phyloP scores from a whole-genome alignment of 805 yeast species.

The Millerago galiae region DNA sequence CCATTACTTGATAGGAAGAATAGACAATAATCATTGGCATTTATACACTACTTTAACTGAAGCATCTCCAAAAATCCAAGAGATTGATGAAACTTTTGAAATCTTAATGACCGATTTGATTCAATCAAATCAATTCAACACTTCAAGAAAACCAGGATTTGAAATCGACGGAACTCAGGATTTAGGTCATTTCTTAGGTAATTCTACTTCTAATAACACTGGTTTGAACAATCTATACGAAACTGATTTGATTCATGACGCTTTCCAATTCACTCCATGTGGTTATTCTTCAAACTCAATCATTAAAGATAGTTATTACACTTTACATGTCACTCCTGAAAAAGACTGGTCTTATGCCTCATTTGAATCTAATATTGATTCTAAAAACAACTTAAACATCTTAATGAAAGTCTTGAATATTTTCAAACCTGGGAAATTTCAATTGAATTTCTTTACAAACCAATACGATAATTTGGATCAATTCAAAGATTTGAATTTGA shows the following conservation, averaged over 20 bases:
- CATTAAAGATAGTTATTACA: conserved; percentile 60
- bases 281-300: conserved; percentile 90
- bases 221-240: conserved; percentile 58
- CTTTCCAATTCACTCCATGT: conserved; percentile 89
- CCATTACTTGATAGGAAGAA: conserved; percentile 74
- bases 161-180: conserved; percentile 44
- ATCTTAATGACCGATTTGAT: conserved; percentile 83
- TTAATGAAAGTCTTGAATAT: conserved; percentile 52
- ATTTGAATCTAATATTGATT: conserved; percentile 81
- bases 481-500: conserved; percentile 29
- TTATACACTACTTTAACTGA: conserved; percentile 57
- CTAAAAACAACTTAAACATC: conserved; percentile 46
- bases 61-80: conserved; percentile 10
- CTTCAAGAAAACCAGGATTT: conserved; percentile 37
- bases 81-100: conserved; percentile 72
- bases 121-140: conserved; percentile 43
- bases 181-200: conserved; percentile 81
- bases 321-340: conserved; percentile 93
- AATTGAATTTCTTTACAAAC: conserved; percentile 43
- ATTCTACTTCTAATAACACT: conserved; percentile 55
- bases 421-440: conserved; percentile 73
- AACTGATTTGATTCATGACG: conserved; percentile 54
- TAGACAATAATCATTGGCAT: conserved; percentile 86
- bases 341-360: conserved; percentile 93
- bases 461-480: conserved; percentile 29